Evolutionary conservation across 1,284 basidiomycete species (phyloP).

Genomic region (Cryptococcus depauperatus): DNA sequence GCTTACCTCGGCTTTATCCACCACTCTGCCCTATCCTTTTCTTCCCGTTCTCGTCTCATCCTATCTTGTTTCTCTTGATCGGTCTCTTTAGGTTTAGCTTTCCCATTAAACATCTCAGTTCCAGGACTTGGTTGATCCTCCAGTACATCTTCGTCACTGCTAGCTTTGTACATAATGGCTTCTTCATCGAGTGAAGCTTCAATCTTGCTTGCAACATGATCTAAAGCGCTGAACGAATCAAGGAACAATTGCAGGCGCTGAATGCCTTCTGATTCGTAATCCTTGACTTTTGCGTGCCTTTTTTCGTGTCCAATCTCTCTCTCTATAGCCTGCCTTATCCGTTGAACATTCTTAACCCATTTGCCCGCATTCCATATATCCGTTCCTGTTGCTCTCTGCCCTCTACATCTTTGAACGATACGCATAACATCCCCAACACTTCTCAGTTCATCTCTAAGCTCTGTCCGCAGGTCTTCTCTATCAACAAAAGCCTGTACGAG

Average conservation of each 20-base stretch:
- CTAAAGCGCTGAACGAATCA: constrained; percentile 53
- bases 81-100: constrained; percentile 3
- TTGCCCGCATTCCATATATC: constrained; percentile 45
- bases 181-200: constrained; percentile 51
- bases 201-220: constrained; percentile 56
- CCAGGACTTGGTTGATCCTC: constrained; percentile 16
- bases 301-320: constrained; percentile 49
- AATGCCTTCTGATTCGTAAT: constrained; percentile 9
- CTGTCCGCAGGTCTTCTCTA: constrained; percentile 59
- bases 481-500: constrained; percentile 68
- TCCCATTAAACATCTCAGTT: constrained; percentile 13
- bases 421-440: constrained; percentile 65
- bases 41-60: constrained; percentile 21
- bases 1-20: constrained; percentile 64
- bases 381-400: constrained; percentile 58
- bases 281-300: background rate
- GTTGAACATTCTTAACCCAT: constrained; percentile 29
- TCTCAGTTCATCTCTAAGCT: constrained; percentile 56
- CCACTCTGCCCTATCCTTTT: constrained; percentile 46
- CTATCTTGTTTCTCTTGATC: constrained; percentile 16
- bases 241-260: constrained; percentile 49
- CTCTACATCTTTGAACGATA: constrained; percentile 67
- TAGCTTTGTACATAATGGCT: constrained; percentile 18
- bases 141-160: constrained; percentile 25
- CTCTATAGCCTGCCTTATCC: constrained; percentile 21